Evolutionary conservation across 2,329 filamentous ascomycete genomes (phyloP), one percentile per base, ranked within the genome.

Genomic region (Paecilomyces fulvus): DNA sequence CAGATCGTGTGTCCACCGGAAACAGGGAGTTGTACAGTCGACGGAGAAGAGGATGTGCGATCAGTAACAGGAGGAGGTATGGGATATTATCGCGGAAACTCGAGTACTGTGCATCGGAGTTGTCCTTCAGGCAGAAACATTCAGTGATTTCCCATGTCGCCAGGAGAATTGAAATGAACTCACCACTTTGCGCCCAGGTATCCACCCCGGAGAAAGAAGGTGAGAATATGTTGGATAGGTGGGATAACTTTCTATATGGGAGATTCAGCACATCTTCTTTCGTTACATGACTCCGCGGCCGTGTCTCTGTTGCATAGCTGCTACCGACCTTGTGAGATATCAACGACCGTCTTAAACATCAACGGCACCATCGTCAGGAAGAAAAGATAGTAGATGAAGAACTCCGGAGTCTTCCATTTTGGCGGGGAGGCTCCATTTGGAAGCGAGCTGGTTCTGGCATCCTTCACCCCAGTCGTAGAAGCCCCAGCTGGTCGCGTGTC

Each of bases 301-400:
- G 6, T 28, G 21, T 50, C 48, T 3, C 30, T 21, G 49, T 48
- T 31, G 3, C 30, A 30, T 2, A n/a, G 21, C 50, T 3, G 25
- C 11, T 46, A 77, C 80, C 57, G 73, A 92, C 92, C 82, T 74
- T 86, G 83, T 23, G 94, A 99, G 50, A 95, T 90, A 74, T 89
- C 83, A 63, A 91, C 89, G 9, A 88, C 86, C n/a, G 87, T 80
- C 78, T 90, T 95, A 74, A 96, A 90, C 92, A 99, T 99, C 65
- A 85, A 81, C 8, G 90, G 90, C 25, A 97, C 79, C 55, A 79
- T 79, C 5, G 83, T 68, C 30, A 80, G 59, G 64, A 96, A 83
- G 62, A 89, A 74, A 20, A 87, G 51, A 63, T 86, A 88, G 76
- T 99, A 97, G 55, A 91, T 64, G 69, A 84, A 87, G 76, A 94